phyloP scores from a whole-genome alignment of 192 early-diverging fungal species.

The Coemansia sp. region DNA sequence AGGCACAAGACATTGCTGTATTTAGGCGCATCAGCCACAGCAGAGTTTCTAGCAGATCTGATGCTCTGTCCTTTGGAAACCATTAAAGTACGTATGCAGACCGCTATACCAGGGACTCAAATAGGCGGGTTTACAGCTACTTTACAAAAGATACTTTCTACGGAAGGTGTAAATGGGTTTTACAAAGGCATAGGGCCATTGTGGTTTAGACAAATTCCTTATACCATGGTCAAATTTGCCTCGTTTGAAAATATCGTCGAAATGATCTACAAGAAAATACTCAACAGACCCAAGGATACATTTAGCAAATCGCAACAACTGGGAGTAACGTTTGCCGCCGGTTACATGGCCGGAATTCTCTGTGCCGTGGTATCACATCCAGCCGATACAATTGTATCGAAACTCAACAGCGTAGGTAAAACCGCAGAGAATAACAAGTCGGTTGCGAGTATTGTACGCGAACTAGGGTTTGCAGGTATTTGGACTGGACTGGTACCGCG shows the following conservation, averaged over 20 bases:
- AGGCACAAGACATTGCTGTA: conserved; percentile 68
- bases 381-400: conserved; percentile 73
- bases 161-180: conserved; percentile 61
- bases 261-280: conserved; percentile 53
- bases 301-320: conserved; percentile 67
- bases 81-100: conserved; percentile 78
- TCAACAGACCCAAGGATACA: conserved; percentile 57
- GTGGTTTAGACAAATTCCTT: conserved; percentile 74
- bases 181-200: conserved; percentile 66
- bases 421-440: conserved; percentile 19
- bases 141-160: conserved; percentile 36
- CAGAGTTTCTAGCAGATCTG: conserved; percentile 77
- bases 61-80: conserved; percentile 79
- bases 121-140: conserved; percentile 60
- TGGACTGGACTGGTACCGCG: conserved; percentile 78
- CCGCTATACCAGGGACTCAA: conserved; percentile 60
- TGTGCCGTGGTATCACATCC: conserved; percentile 85
- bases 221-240: conserved; percentile 80
- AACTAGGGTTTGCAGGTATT: conserved; percentile 59
- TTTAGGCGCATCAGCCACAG: conserved; percentile 65
- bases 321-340: conserved; percentile 73
- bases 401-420: conserved; percentile 49
- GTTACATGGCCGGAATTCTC: conserved; percentile 77
- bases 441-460: conserved; percentile 31
- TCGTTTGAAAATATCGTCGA: conserved; percentile 72